phyloP scores from a whole-genome alignment of 179 eudicot species.

The Drosera spatulata region DNA sequence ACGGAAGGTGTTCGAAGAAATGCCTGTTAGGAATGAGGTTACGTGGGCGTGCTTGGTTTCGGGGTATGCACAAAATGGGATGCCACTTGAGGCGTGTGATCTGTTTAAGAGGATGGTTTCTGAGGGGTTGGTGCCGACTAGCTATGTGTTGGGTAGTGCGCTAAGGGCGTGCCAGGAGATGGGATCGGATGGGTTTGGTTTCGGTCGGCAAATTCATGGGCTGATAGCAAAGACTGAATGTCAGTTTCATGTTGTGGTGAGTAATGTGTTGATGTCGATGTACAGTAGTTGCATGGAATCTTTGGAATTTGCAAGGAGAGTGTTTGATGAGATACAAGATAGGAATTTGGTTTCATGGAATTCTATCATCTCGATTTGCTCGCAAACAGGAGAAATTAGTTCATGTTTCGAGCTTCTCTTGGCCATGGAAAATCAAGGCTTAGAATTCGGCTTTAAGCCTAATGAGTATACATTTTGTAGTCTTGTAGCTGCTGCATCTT shows the following conservation, averaged over 20 bases:
- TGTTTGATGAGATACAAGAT: slow-evolving; percentile 35
- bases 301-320: slow-evolving; percentile 25
- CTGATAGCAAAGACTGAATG: slow-evolving; percentile 41
- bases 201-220: slow-evolving; percentile 69
- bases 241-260: slow-evolving; percentile 35
- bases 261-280: slow-evolving; percentile 66
- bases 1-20: slow-evolving; percentile 55
- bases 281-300: slow-evolving; percentile 44
- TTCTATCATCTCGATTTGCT: slow-evolving; percentile 63
- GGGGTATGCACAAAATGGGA: slow-evolving; percentile 42
- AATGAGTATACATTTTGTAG: slow-evolving; percentile 67
- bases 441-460: slow-evolving; percentile 26
- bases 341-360: slow-evolving; percentile 58
- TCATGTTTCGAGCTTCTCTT: slow-evolving; percentile 45
- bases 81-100: slow-evolving; percentile 35
- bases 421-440: slow-evolving; percentile 44
- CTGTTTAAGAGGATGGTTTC: slow-evolving; percentile 38
- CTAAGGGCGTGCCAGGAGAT: slow-evolving; percentile 54
- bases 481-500: slow-evolving; percentile 40
- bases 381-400: slow-evolving; percentile 35
- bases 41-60: slow-evolving; percentile 81
- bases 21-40: slow-evolving; percentile 56
- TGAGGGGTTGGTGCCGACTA: slow-evolving; percentile 33
- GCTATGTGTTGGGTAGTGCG: slow-evolving; percentile 58
- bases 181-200: slow-evolving; percentile 24